Percentiles rank a stretch among this genome's conserved stretches.
These are phyloP conservation scores for Suillus plorans DNA, from an alignment of 768 basidiomycete genomes.

Conservation along the genomic window DNA sequence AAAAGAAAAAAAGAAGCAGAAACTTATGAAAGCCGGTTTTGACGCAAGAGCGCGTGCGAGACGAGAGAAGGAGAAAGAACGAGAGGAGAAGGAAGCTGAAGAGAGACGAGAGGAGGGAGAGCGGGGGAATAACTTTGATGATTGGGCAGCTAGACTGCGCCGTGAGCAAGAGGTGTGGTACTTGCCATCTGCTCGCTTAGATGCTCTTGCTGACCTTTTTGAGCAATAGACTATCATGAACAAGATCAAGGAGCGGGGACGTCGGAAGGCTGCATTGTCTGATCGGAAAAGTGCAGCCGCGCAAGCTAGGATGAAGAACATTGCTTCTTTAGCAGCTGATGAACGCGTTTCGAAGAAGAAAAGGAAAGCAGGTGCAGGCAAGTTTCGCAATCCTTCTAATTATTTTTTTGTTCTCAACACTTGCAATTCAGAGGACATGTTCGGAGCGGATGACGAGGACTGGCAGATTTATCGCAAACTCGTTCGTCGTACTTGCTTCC, in stretches of 20 bases:
- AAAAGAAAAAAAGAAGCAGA: conserved; percentile 94
- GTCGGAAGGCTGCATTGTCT: conserved; percentile 75
- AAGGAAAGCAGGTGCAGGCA: conserved; percentile 79
- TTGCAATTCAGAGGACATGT: conserved; percentile 71
- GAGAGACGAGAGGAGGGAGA: conserved; percentile 71
- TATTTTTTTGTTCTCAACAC: conserved; percentile 8
- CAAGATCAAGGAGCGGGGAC: conserved; percentile 81
- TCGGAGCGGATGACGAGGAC: conserved; percentile 92
- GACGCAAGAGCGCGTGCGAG: conserved; percentile 84
- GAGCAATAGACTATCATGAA: conserved; percentile 64
- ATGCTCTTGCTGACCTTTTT: not conserved
- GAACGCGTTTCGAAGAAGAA: conserved; percentile 82
- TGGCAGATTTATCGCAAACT: conserved; percentile 99
- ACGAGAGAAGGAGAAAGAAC: conserved; percentile 86
- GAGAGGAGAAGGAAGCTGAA: conserved; percentile 61
- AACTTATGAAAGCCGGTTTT: conserved; percentile 88
- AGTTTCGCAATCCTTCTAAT: conserved; percentile 17
- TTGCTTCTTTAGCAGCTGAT: conserved; percentile 88
- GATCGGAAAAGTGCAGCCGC: conserved; percentile 95
- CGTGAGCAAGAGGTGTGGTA: conserved; percentile 74
- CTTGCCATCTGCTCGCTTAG: not conserved
- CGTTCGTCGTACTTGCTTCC: conserved; percentile 42
- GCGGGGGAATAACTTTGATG: conserved; percentile 64
- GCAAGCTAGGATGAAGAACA: conserved; percentile 94
- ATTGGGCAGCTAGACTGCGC: conserved; percentile 74